These are phyloP conservation scores for Fibroporia radiculosa DNA, from an alignment of 768 basidiomycete genomes.

Conservation along the genomic window DNA sequence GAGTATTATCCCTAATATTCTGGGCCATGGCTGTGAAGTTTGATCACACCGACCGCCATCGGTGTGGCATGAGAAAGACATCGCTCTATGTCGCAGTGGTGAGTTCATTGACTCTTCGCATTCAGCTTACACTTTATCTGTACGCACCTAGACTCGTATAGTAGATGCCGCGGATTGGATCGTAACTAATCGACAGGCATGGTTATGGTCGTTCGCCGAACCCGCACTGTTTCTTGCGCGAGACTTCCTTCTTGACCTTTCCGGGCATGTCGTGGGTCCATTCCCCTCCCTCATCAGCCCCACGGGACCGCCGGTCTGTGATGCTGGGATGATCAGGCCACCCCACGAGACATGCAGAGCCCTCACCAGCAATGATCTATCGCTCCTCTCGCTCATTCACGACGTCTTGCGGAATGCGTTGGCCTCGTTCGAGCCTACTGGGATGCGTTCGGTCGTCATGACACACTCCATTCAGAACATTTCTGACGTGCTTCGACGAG, in stretches of 20 bases:
- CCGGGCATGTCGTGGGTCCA: background rate
- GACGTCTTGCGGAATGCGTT: background rate
- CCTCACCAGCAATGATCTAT: background rate
- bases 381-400: background rate
- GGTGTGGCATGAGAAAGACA: background rate
- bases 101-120: background rate
- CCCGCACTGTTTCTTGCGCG: background rate
- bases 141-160: background rate
- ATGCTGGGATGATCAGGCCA: too few species aligned
- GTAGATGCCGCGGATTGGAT: background rate
- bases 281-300: background rate
- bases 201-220: background rate
- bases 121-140: background rate
- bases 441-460: too few species aligned
- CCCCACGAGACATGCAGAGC: too few species aligned
- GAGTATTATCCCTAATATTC: background rate
- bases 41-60: background rate
- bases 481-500: too few species aligned
- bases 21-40: background rate
- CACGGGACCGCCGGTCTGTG: background rate
- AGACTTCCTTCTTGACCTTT: background rate
- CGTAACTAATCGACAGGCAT: background rate
- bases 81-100: background rate
- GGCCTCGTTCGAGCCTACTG: too few species aligned
- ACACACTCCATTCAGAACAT: too few species aligned